These are phyloP conservation scores for Boletus hoseneyae DNA, from an alignment of 1,284 basidiomycete species.

Conservation along the genomic window DNA sequence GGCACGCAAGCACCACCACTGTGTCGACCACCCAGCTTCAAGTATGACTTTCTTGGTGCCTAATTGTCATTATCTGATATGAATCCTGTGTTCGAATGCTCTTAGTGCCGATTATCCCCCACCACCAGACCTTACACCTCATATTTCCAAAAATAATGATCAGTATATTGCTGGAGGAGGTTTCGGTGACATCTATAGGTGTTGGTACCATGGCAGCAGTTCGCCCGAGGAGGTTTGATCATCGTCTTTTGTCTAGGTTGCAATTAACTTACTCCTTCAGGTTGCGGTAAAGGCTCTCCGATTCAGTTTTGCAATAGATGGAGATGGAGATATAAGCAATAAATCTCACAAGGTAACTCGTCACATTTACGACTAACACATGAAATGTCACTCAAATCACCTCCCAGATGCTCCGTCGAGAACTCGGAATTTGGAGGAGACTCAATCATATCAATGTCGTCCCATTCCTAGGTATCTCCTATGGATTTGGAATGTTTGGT, in stretches of 20 bases:
- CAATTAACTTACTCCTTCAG: not conserved
- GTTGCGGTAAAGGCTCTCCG: not conserved
- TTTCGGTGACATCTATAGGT: not conserved
- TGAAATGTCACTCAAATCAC: not conserved
- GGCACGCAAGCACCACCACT: too few species aligned
- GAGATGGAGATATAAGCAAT: too few species aligned
- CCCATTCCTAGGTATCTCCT: conserved; percentile 18
- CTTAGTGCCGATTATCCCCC: not conserved
- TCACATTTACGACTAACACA: not conserved
- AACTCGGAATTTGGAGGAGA: conserved; percentile 23
- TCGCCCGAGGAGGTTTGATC: too few species aligned
- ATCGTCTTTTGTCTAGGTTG: too few species aligned
- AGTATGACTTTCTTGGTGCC: too few species aligned
- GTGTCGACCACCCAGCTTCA: too few species aligned
- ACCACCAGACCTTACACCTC: not conserved
- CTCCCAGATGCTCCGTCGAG: conserved; percentile 6
- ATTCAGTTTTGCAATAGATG: not conserved
- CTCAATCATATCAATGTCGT: conserved; percentile 16
- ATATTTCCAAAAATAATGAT: not conserved
- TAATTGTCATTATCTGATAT: too few species aligned
- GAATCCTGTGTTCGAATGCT: too few species aligned
- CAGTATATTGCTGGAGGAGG: not conserved
- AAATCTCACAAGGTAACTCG: not conserved
- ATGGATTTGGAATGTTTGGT: conserved; percentile 14
- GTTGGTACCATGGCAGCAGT: not conserved